Conservation (phyloP, 2,329 filamentous ascomycete genomes). For the Calonectria crousiana region DNA sequence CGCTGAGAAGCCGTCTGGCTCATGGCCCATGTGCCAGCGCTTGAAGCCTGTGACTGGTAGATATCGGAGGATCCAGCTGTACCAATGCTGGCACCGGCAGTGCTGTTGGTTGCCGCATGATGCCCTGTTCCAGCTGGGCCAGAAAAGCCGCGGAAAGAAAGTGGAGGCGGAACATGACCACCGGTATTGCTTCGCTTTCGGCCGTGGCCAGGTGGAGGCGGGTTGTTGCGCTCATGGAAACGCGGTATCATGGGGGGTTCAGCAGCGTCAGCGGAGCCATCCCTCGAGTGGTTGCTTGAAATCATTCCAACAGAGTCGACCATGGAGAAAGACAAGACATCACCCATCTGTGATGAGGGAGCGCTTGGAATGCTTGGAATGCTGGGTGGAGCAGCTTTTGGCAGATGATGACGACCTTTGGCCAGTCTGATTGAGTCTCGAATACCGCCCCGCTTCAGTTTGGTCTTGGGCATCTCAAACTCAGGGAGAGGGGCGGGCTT, state of each 20-base stretch:
- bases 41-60: constrained; percentile 67
- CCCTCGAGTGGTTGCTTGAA: constrained; percentile 56
- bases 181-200: constrained; percentile 93
- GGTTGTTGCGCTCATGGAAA: constrained; percentile 68
- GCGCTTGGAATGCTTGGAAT: constrained; percentile 57
- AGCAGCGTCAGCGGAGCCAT: constrained; percentile 70
- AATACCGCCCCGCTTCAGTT: constrained; percentile 69
- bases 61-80: constrained; percentile 72
- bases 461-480: constrained; percentile 62
- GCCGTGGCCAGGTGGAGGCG: constrained; percentile 68
- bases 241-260: constrained; percentile 80
- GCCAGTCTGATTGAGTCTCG: constrained; percentile 91
- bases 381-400: constrained; percentile 63
- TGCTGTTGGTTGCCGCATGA: constrained; percentile 67
- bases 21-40: constrained; percentile 58
- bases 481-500: constrained; percentile 59
- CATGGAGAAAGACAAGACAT: constrained; percentile 51
- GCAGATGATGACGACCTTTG: constrained; percentile 71
- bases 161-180: constrained; percentile 76
- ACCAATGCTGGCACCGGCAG: constrained; percentile 67
- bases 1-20: constrained; percentile 60
- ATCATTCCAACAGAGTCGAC: constrained; percentile 55
- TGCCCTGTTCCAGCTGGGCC: constrained; percentile 58
- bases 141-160: constrained; percentile 85
- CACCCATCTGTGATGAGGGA: constrained; percentile 53